Evolutionary conservation across 208 protist species (phyloP).

Genomic region (Leptomonas seymouri): DNA sequence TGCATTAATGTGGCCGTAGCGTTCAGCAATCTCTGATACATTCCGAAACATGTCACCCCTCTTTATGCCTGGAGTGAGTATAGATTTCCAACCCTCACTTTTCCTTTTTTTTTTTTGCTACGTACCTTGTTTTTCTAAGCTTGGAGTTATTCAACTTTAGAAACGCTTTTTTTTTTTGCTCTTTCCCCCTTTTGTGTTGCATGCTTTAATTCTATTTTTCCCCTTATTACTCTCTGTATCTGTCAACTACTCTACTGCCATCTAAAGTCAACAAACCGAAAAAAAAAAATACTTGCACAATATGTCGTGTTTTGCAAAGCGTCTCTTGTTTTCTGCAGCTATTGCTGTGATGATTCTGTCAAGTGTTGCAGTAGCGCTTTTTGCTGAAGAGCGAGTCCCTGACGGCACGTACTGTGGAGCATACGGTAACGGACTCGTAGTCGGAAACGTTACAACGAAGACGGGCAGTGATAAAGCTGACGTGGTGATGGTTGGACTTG

Average conservation of each 20-base stretch:
- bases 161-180: background rate
- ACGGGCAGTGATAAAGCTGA: slow-evolving; percentile 35
- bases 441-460: slow-evolving; percentile 44
- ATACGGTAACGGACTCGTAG: slow-evolving; percentile 52
- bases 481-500: slow-evolving; percentile 53
- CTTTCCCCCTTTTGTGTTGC: background rate
- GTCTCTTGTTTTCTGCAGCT: slow-evolving; percentile 1
- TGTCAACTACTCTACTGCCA: background rate
- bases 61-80: no score
- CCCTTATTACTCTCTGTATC: background rate
- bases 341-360: slow-evolving; percentile 1
- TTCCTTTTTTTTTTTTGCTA: no score
- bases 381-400: slow-evolving; percentile 9
- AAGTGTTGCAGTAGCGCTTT: background rate
- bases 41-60: no score
- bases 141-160: background rate
- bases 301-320: slow-evolving; percentile 2
- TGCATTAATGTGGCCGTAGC: no score
- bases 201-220: background rate
- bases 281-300: no score
- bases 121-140: background rate
- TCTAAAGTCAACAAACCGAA: background rate
- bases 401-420: slow-evolving; percentile 59
- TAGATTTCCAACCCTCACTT: no score
- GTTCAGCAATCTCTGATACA: no score